Evolutionary conservation across 345 rosid species (phyloP).

Genomic region (Eucalyptus marginata): DNA sequence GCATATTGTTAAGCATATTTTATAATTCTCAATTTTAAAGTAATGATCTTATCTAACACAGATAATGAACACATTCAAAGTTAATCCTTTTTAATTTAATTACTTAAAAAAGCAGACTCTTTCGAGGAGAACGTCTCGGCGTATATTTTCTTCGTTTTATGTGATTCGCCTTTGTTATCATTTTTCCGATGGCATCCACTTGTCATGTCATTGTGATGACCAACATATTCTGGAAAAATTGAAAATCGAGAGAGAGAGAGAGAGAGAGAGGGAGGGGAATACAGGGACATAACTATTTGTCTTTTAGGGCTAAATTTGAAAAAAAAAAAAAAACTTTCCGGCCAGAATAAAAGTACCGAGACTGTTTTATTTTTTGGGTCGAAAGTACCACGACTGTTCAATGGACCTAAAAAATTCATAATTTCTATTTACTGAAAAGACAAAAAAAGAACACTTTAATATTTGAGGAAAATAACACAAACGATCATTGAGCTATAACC

Average conservation of each 20-base stretch:
- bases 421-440: background rate
- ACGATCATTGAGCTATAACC: rapidly evolving
- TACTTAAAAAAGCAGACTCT: background rate
- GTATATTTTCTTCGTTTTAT: background rate
- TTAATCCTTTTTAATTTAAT: background rate
- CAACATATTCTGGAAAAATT: too few species aligned
- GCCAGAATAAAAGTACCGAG: background rate
- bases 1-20: background rate
- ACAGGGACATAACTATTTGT: background rate
- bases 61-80: background rate
- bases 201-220: too few species aligned
- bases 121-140: background rate
- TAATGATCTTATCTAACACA: background rate
- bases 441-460: background rate
- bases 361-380: background rate
- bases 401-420: background rate
- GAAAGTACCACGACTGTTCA: background rate
- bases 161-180: background rate
- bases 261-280: too few species aligned
- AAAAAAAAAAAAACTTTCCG: background rate
- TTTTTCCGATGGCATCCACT: background rate
- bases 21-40: background rate
- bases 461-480: too few species aligned
- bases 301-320: background rate
- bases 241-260: too few species aligned